A percentile compares a stretch with the other conserved stretches of the same genome.
Conservation (phyloP, 73 alveolate genomes). For the Urostyla sp. region DNA sequence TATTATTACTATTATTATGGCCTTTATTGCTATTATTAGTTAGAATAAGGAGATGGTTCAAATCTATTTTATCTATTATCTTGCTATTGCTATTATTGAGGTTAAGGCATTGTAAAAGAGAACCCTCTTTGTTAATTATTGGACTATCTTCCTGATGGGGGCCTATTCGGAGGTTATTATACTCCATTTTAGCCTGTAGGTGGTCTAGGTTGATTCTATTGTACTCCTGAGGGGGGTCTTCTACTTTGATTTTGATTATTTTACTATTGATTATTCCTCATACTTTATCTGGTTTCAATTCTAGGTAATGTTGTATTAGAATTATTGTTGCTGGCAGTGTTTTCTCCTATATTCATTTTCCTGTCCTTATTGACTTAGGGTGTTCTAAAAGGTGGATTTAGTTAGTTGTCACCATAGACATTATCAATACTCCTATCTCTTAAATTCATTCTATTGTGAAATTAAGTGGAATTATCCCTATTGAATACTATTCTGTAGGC, state of each 20-base stretch:
- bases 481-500: constrained; percentile 48
- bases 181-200: too few relatives aligned
- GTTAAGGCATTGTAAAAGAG: neutral
- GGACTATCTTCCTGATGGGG: neutral
- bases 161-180: neutral
- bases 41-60: neutral
- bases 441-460: constrained; percentile 29
- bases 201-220: neutral
- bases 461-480: neutral
- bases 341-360: neutral
- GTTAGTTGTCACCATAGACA: constrained; percentile 37
- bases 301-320: constrained; percentile 13
- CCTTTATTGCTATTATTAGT: neutral
- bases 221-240: constrained; percentile 36
- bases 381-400: constrained; percentile 23
- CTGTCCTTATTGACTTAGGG: constrained; percentile 1
- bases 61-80: neutral
- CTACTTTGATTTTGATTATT: neutral
- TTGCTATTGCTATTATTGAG: neutral
- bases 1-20: neutral
- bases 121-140: neutral
- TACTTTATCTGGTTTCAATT: constrained; percentile 4
- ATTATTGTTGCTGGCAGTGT: neutral
- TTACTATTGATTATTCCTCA: neutral
- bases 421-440: constrained; percentile 49